Evolutionary conservation across 306 rosid species (phyloP).

Genomic region (Cucumis sativus): Cucumber_9930_V3 NC_026659.2:27796001-27796500

Average conservation of each 20-base stretch:
- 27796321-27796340: background rate
- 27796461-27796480: background rate
- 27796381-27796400: background rate
- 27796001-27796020: slow-evolving; percentile 89
- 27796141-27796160: slow-evolving; percentile 92
- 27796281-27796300: background rate
- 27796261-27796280: background rate
- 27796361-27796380: background rate
- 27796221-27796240: background rate
- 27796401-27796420: background rate
- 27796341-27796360: background rate
- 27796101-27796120: slow-evolving; percentile 97
- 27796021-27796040: slow-evolving; percentile 92
- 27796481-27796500: slow-evolving; percentile 10
- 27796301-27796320: background rate
- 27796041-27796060: slow-evolving; percentile 79
- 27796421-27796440: background rate
- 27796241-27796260: background rate
- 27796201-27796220: background rate
- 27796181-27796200: slow-evolving; percentile 96
- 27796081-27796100: slow-evolving; percentile 88
- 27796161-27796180: slow-evolving; percentile 92
- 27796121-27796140: slow-evolving; percentile 75
- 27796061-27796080: slow-evolving; percentile 96
- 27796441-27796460: background rate